Conservation (phyloP, 805 yeast species). For the Yamadazyma akitaensis region DNA sequence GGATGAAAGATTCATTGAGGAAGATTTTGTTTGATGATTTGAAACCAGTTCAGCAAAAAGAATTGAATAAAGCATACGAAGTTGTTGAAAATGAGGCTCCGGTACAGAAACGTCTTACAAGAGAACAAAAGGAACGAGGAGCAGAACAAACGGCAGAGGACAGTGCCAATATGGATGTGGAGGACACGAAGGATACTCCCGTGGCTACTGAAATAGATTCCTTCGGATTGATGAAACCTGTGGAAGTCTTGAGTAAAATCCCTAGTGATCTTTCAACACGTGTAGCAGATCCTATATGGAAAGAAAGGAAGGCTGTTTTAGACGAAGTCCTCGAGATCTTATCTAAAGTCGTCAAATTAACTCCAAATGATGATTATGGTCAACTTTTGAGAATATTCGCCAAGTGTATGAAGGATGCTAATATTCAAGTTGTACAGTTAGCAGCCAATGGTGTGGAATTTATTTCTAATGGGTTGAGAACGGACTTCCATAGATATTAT, state of each 20-base stretch:
- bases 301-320: conserved; percentile 82
- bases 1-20: conserved; percentile 67
- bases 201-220: conserved; percentile 47
- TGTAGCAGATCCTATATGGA: conserved; percentile 74
- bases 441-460: conserved; percentile 65
- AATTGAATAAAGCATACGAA: conserved; percentile 66
- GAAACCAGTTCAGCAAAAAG: conserved; percentile 91
- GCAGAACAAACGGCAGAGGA: conserved; percentile 13
- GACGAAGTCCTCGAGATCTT: conserved; percentile 55
- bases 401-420: conserved; percentile 83
- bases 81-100: conserved; percentile 40
- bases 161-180: conserved; percentile 21
- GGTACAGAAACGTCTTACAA: conserved; percentile 53
- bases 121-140: conserved; percentile 29
- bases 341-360: conserved; percentile 52
- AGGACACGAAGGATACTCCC: conserved; percentile 27
- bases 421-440: conserved; percentile 76
- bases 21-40: conserved; percentile 61
- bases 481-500: conserved; percentile 53
- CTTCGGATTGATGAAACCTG: conserved; percentile 66
- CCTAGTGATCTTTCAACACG: conserved; percentile 60
- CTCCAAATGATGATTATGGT: conserved; percentile 56
- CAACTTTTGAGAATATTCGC: conserved; percentile 60
- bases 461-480: conserved; percentile 64
- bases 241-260: conserved; percentile 59